Percentiles rank a stretch among this genome's conserved stretches.
phyloP scores from a whole-genome alignment of 2,329 filamentous ascomycete species.

The Amauroascus verrucosus region DNA sequence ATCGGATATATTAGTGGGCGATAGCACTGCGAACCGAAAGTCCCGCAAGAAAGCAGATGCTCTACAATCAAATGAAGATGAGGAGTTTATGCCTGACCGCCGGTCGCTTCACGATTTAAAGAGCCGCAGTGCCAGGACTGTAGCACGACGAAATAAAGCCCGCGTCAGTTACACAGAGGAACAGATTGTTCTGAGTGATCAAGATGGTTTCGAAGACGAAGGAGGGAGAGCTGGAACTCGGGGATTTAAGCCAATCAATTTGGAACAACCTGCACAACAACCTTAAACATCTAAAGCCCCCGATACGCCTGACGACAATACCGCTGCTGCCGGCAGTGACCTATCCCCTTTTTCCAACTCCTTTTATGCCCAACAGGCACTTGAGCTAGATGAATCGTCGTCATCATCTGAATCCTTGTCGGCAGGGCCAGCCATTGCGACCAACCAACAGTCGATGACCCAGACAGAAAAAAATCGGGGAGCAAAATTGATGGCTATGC shows the following conservation, averaged over 20 bases:
- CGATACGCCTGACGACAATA: background rate
- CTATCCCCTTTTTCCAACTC: background rate
- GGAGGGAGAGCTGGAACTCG: background rate
- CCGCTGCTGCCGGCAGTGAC: background rate
- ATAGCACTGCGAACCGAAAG: slow-evolving; percentile 6
- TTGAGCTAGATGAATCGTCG: background rate
- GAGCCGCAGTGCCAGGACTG: slow-evolving; percentile 1
- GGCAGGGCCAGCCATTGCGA: slow-evolving; percentile 1
- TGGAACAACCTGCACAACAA: background rate
- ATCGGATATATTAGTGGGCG: slow-evolving; percentile 16
- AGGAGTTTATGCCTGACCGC: slow-evolving; percentile 21
- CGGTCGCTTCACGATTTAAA: slow-evolving; percentile 3
- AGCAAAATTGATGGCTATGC: slow-evolving; percentile 27
- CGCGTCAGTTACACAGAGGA: slow-evolving; percentile 16
- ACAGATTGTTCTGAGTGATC: slow-evolving; percentile 10
- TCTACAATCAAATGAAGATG: slow-evolving; percentile 21
- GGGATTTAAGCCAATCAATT: background rate
- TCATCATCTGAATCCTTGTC: slow-evolving; percentile 1
- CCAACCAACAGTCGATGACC: slow-evolving; percentile 13
- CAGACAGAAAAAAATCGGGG: slow-evolving; percentile 24
- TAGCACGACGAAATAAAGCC: slow-evolving; percentile 11
- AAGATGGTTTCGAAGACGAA: slow-evolving; percentile 1
- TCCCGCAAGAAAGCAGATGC: slow-evolving; percentile 12
- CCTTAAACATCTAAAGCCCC: background rate
- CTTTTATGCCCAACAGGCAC: background rate